These are phyloP conservation scores for Neonectria ditissima DNA, from an alignment of 2,329 filamentous ascomycete species.

Conservation along the genomic window DNA sequence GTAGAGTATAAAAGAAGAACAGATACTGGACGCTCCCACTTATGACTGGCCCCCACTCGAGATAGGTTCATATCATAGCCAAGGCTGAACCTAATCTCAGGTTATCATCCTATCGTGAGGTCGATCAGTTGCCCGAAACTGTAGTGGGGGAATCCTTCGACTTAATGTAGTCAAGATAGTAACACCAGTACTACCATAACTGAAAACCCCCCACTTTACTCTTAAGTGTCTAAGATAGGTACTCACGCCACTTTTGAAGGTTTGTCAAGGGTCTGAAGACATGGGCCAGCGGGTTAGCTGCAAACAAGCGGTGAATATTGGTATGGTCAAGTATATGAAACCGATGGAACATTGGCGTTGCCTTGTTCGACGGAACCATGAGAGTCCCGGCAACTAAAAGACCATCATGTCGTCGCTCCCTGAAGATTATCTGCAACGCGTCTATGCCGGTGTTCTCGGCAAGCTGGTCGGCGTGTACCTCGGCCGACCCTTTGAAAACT, in stretches of 20 bases:
- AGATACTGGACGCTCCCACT: not conserved
- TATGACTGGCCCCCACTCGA: too few species aligned
- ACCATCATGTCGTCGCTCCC: slow-evolving; percentile 14
- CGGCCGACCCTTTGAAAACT: slow-evolving; percentile 21
- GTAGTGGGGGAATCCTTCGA: too few species aligned
- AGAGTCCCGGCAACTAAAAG: not conserved
- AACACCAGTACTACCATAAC: too few species aligned
- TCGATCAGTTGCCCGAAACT: not conserved
- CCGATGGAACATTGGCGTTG: too few species aligned
- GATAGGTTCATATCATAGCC: too few species aligned
- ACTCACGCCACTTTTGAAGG: too few species aligned
- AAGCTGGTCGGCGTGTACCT: slow-evolving; percentile 25
- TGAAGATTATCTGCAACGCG: slow-evolving; percentile 20
- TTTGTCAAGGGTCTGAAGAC: too few species aligned
- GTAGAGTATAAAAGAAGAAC: not conserved
- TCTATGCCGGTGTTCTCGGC: slow-evolving; percentile 24
- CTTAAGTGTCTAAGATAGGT: too few species aligned
- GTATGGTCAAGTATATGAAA: not conserved
- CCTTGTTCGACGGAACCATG: not conserved
- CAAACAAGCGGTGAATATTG: slow-evolving; percentile 9
- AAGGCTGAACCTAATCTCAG: not conserved
- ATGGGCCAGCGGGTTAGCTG: too few species aligned
- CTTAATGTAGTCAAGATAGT: too few species aligned
- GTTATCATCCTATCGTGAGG: not conserved
- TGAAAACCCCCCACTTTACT: too few species aligned